These are phyloP conservation scores for Lasiosphaeriaceae sp. DNA, from an alignment of 495 filamentous ascomycete genomes.

Conservation along the genomic window DNA sequence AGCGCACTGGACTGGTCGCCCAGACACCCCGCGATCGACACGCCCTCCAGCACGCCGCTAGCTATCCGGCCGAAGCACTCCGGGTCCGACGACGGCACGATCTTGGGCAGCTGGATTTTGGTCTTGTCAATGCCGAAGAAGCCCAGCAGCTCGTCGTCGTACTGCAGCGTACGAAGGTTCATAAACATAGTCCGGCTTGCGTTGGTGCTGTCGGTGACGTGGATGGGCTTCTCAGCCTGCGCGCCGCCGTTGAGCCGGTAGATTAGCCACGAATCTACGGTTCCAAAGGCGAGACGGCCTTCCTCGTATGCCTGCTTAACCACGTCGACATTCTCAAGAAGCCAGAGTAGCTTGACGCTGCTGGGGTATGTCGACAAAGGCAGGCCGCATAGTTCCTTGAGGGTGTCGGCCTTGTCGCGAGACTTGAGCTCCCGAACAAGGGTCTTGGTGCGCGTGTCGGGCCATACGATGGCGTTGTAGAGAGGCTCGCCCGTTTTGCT, in stretches of 20 bases:
- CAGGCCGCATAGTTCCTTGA: conserved; percentile 75
- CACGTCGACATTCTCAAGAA: conserved; percentile 66
- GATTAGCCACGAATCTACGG: conserved; percentile 90
- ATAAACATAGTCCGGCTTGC: conserved; percentile 96
- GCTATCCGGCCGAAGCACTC: conserved; percentile 69
- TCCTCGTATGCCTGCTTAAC: conserved; percentile 78
- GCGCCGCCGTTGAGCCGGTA: conserved; percentile 87
- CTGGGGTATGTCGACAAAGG: conserved; percentile 94
- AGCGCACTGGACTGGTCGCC: conserved; percentile 91
- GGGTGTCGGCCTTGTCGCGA: conserved; percentile 59
- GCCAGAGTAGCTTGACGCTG: conserved; percentile 83
- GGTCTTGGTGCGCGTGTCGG: conserved; percentile 77
- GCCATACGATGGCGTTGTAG: conserved; percentile 90
- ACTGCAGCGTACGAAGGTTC: conserved; percentile 82
- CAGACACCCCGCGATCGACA: conserved; percentile 81
- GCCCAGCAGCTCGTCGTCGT: conserved; percentile 73
- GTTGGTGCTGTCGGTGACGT: conserved; percentile 89
- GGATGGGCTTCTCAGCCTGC: conserved; percentile 49
- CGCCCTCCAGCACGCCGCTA: conserved; percentile 64
- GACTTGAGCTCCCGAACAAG: conserved; percentile 79
- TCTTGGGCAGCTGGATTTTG: conserved; percentile 77
- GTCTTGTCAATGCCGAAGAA: conserved; percentile 78
- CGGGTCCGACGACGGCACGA: conserved; percentile 79
- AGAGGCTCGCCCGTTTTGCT: conserved; percentile 78
- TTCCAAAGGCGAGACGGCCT: conserved; percentile 80